Evolutionary conservation across 441 rosid species (phyloP), one percentile per base, ranked within the genome.

Genomic region (Gossypium gossypioides): DNA sequence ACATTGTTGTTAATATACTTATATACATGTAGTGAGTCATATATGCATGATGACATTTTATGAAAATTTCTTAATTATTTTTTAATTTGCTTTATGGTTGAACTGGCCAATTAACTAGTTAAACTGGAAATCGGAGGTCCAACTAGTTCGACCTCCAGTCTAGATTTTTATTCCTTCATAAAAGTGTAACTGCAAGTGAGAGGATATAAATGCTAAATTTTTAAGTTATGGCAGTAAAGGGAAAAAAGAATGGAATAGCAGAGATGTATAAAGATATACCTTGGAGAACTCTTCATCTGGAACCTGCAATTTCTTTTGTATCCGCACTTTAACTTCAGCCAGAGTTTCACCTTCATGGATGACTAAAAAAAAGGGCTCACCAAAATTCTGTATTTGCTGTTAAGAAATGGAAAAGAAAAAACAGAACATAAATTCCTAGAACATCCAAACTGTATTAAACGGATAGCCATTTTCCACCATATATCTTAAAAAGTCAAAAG

Each of bases 291-390:
- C 99, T 57, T 94, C 97, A 77, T 94, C 99, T 61, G 90, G 82
- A 77, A 92, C 91, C 80, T 82, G 96, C 75, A 94, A 81, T 73
- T 92, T 94, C 86, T 85, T 92, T 72, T 92, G 99, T 78, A 92
- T 74, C 51, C 93, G 88, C 46, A 70, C 63, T 84, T 92, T 95
- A 48, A 87, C 85, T 74, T 91, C 97, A 73, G 87, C 87, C 73
- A 95, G 81, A 16, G 89, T 92, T 81, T 95, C 99, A 75, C 90
- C 97, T 74, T 95, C 97, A 77, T 80, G 96, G 76, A 95, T 87
- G 69, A 91, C 97, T 85, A 92, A 82, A 88, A 95, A 91, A 83
- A 95, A 92, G 13, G 99, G 99, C 75, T 95, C 99, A 2, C 99
- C 99, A 73, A 95, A 95, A 76, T 90, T 92, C 64, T 90, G 97